phyloP scores from a whole-genome alignment of 345 rosid species.

The Rhizophora apiculata region DNA sequence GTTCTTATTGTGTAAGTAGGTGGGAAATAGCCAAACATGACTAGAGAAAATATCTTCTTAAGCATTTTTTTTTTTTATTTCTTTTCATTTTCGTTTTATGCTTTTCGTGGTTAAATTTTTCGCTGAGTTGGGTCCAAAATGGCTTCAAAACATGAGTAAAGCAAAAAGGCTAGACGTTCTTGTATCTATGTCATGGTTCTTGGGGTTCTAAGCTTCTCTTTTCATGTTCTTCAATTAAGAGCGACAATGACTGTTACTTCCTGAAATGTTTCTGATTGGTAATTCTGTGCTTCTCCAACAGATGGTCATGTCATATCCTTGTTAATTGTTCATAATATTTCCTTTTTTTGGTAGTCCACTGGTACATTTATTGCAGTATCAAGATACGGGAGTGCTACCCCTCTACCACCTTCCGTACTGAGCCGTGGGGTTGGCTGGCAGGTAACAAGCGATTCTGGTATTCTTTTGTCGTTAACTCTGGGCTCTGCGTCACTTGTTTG shows the following conservation, averaged over 20 bases:
- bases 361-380: conserved; percentile 29
- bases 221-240: too few relatives aligned
- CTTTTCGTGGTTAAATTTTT: too few relatives aligned
- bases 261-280: conserved; percentile 1
- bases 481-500: not conserved
- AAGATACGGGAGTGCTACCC: conserved; percentile 31
- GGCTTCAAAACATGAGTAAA: too few relatives aligned
- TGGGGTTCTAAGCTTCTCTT: too few relatives aligned
- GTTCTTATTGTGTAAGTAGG: too few relatives aligned
- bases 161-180: too few relatives aligned
- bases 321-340: not conserved
- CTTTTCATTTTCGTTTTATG: not conserved
- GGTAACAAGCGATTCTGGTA: conserved; percentile 5
- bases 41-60: too few relatives aligned
- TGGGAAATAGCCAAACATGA: too few relatives aligned
- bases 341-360: conserved; percentile 17
- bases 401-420: conserved; percentile 30
- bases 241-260: not conserved
- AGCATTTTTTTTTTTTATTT: too few relatives aligned
- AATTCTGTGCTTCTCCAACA: not conserved
- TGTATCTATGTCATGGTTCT: too few relatives aligned
- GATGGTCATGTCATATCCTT: not conserved
- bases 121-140: too few relatives aligned
- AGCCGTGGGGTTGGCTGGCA: conserved; percentile 37
- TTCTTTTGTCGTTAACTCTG: too few relatives aligned